Evolutionary conservation across 2,329 filamentous ascomycete species (phyloP).

Genomic region (Trematosphaeria pertusa): DNA sequence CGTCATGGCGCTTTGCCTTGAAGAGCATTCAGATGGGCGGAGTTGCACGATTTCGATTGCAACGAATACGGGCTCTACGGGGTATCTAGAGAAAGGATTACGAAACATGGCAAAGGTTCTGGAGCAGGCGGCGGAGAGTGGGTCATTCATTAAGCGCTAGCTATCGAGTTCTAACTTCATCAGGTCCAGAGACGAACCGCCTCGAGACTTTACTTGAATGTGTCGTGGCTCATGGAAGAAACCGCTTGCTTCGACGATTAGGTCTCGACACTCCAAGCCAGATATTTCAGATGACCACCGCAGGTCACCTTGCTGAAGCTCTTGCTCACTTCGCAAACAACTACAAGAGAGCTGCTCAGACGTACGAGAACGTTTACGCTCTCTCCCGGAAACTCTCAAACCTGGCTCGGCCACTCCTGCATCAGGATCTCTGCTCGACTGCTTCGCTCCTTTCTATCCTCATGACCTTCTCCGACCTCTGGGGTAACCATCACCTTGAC

Average conservation of each 20-base stretch:
- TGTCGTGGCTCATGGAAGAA: background rate
- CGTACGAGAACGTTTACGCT: no score
- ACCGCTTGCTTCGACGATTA: no score
- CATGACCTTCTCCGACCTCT: conserved; percentile 1
- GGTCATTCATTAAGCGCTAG: background rate
- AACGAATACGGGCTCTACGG: conserved; percentile 5
- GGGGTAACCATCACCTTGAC: conserved; percentile 1
- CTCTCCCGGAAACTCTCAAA: no score
- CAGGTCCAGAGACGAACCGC: background rate
- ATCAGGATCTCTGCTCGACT: no score
- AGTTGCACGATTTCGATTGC: conserved; percentile 11
- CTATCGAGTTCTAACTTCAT: background rate
- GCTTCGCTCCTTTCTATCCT: conserved; percentile 8
- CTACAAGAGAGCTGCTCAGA: no score
- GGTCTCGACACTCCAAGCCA: no score
- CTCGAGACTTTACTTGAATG: background rate
- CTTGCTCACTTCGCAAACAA: no score
- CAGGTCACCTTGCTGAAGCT: no score
- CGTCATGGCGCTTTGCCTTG: conserved; percentile 18
- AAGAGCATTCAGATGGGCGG: conserved; percentile 11
- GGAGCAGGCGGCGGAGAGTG: conserved; percentile 8
- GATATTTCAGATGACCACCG: no score
- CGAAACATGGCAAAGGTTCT: conserved; percentile 6
- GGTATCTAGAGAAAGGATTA: conserved; percentile 6
- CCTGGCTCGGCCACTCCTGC: no score